A percentile compares a stretch with the other conserved stretches of the same genome.
Evolutionary conservation across 1,139 yeast species (phyloP).

Genomic region (Pneumocystis oryctolagi): DNA sequence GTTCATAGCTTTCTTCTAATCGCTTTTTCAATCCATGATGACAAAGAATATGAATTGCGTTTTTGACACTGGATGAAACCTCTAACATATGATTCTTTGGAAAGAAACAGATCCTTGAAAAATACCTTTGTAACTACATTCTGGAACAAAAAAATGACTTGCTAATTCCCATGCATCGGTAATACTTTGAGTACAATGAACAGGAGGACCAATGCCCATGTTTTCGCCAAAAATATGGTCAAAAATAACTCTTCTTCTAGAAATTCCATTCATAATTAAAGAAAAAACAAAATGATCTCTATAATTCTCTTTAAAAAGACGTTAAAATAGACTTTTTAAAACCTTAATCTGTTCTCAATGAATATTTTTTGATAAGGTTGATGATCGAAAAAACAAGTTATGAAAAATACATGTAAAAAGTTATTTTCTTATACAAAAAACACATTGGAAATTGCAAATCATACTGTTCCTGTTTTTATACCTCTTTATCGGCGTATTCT

Average conservation of each 20-base stretch:
- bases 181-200: background rate
- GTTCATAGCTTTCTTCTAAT: background rate
- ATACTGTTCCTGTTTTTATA: background rate
- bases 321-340: background rate
- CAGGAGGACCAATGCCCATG: background rate
- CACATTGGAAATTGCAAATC: background rate
- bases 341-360: too few relatives aligned
- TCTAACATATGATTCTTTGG: background rate
- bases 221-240: background rate
- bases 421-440: too few relatives aligned
- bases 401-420: background rate
- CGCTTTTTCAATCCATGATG: background rate
- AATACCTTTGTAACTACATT: background rate
- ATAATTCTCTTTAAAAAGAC: background rate
- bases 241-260: background rate
- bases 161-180: background rate
- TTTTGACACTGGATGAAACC: background rate
- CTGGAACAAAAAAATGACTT: background rate
- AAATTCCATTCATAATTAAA: background rate
- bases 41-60: background rate
- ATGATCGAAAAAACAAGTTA: background rate
- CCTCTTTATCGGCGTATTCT: background rate
- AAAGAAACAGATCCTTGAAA: background rate
- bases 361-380: too few relatives aligned
- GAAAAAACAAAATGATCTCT: background rate